Evolutionary conservation across 352 stramenopile species (phyloP).

Genomic region (Phytopythium chamaehyphon): DNA sequence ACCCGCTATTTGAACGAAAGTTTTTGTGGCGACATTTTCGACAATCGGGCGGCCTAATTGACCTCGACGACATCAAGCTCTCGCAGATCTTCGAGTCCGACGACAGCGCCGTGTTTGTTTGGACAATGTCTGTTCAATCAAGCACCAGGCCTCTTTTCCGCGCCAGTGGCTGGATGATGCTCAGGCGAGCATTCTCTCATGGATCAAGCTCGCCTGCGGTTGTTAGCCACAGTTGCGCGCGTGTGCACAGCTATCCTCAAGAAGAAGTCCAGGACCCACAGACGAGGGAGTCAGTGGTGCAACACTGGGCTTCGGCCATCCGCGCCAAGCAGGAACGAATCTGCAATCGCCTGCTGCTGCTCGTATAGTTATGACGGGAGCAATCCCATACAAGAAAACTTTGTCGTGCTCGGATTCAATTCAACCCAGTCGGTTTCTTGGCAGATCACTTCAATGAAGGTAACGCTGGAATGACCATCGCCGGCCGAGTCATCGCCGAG

Average conservation of each 20-base stretch:
- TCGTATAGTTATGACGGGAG: no score
- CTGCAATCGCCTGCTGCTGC: no score
- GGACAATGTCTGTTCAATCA: conserved; percentile 2
- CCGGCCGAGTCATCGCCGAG: no score
- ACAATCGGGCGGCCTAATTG: neutral
- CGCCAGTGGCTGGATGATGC: conserved; percentile 1
- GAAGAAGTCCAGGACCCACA: no score
- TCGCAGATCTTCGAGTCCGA: neutral
- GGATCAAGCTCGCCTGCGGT: neutral
- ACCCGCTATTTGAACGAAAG: neutral
- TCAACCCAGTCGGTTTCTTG: no score
- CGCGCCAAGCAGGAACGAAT: no score
- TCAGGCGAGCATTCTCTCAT: neutral
- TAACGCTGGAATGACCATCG: no score
- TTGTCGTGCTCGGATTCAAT: no score
- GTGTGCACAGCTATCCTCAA: neutral
- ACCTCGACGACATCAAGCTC: neutral
- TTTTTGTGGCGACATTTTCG: neutral
- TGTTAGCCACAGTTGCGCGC: neutral
- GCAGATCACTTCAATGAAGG: no score
- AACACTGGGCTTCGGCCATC: no score
- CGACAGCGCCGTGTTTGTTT: conserved; percentile 1
- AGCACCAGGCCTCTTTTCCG: neutral
- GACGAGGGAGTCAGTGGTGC: no score
- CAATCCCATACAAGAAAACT: no score